Percentiles rank a stretch among this genome's conserved stretches.
Conservation (phyloP, 2,329 filamentous ascomycete species). For the Pestalotiopsis sp. region DNA sequence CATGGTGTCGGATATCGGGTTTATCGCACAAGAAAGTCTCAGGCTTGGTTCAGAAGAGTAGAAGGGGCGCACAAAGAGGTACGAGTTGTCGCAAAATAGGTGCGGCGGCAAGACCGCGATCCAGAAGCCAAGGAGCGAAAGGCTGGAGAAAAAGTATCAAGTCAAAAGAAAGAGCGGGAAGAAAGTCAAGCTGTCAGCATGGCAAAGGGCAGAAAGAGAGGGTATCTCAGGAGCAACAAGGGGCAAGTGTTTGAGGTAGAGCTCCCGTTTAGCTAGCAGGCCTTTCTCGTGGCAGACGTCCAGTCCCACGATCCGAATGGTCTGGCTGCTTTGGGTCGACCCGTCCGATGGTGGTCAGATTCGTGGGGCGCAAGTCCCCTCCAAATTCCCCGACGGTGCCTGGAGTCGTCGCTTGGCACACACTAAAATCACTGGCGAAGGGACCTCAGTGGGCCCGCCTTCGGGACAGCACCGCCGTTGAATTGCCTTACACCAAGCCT, state of each 20-base stretch:
- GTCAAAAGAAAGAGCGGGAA: background rate
- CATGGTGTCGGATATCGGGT: conserved; percentile 38
- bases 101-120: background rate
- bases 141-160: background rate
- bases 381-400: background rate
- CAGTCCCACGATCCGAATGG: background rate
- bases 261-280: background rate
- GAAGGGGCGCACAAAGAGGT: background rate
- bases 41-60: background rate
- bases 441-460: background rate
- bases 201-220: background rate
- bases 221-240: background rate
- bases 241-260: conserved; percentile 7
- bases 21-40: background rate
- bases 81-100: background rate
- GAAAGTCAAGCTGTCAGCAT: background rate
- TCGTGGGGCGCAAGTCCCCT: conserved; percentile 4
- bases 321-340: background rate
- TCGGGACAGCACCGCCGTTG: background rate
- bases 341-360: conserved; percentile 12
- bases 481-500: background rate
- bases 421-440: background rate
- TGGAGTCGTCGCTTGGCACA: background rate
- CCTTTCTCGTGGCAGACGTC: background rate
- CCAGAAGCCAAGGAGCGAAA: background rate